Base-by-base conservation (phyloP, 306 rosid species). In the Sicyos baderoa region DNA sequence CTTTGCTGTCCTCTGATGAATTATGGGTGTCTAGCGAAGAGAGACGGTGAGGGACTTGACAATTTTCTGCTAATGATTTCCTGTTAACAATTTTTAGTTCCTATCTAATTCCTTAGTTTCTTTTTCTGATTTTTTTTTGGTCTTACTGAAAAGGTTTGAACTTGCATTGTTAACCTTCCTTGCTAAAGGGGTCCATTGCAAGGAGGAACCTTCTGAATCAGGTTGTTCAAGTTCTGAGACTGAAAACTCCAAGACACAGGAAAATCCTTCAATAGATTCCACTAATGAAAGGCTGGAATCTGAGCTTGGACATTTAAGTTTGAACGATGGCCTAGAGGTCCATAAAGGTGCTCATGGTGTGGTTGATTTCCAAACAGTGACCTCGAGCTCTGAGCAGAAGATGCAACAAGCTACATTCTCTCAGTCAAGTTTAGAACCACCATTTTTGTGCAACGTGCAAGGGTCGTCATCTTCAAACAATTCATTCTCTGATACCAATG, bases 11-110 rank as follows among this genome's bases (percentile, higher is more conserved):
- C 76, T 85, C 90, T 45, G 83, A 90, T 72, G 88, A 93, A 73
- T 82, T 93, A 72, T 93, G 99, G 99, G 86, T 90, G 64, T 81
- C 84, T 49, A 84, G 83, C 71, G 99, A 93, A 82, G 99, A 93
- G 83, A 89, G 80, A 77, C 78, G 96, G 99, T 90, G 74, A 79
- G 83, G 70, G 78, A 67, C 45, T 49, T 76, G 51, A 16, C 18
- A 5, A 42, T 45, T 71, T 71, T 82, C 59, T 72, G 51, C 37
- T 62, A 67, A 13, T 50, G 44, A 69, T 82, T 80, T 78, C 25
- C 73, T 76, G 72, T 79, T 82, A 56, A 66, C 21, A n/a, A 70
- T 22, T 18, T 72, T 79, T 75, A 71, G n/a, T 73, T 67, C 44
- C 60, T 49, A 23, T 64, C 29, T 45, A 78, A 70, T 60, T 59